phyloP scores from a whole-genome alignment of 306 rosid genomes.

The Dalbergia cultrata region DNA sequence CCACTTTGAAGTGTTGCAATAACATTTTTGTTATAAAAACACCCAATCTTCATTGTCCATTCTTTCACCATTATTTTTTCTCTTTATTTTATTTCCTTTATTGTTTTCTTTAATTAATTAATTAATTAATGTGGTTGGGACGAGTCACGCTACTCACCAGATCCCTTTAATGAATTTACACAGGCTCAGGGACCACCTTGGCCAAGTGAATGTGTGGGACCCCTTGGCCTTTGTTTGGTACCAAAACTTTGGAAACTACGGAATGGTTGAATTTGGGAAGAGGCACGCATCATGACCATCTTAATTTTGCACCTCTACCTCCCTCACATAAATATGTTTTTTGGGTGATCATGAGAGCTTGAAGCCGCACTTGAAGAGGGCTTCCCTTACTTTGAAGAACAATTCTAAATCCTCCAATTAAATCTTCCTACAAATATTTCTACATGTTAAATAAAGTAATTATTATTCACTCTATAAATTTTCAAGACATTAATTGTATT shows the following conservation, averaged over 20 bases:
- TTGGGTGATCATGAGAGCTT: no score
- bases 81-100: no score
- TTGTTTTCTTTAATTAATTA: background rate
- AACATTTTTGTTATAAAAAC: background rate
- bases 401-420: no score
- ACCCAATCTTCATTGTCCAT: background rate
- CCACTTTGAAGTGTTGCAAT: no score
- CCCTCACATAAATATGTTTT: no score
- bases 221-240: background rate
- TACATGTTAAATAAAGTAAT: no score
- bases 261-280: background rate
- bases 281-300: background rate
- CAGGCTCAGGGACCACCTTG: slow-evolving; percentile 49
- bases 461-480: no score
- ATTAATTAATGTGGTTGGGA: slow-evolving; percentile 12
- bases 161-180: slow-evolving; percentile 17
- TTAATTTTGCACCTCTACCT: background rate
- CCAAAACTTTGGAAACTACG: background rate
- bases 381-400: no score
- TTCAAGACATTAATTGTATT: no score
- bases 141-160: slow-evolving; percentile 50
- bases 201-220: slow-evolving; percentile 18
- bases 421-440: no score
- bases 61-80: slow-evolving; percentile 16
- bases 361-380: no score